phyloP scores from a whole-genome alignment of 2,329 filamentous ascomycete species.

The Geosmithia putterillii region DNA sequence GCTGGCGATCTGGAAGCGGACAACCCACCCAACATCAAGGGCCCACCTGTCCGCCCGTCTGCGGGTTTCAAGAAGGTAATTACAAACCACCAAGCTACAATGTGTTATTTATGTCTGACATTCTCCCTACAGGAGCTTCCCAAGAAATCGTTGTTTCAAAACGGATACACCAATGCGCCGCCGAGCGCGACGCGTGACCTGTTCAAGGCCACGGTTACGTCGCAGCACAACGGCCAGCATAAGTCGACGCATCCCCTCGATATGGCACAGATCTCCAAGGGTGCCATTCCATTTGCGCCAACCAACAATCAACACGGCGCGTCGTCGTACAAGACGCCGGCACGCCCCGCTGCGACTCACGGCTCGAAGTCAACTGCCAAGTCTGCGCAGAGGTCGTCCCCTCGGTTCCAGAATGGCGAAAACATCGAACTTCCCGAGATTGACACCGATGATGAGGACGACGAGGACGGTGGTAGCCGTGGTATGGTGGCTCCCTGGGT shows the following conservation, averaged over 20 bases:
- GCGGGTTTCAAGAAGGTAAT: constrained; percentile 56
- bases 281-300: constrained; percentile 80
- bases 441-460: constrained; percentile 84
- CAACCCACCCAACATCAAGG: constrained; percentile 53
- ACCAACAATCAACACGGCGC: constrained; percentile 36
- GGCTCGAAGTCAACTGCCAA: constrained; percentile 44
- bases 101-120: constrained; percentile 16
- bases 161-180: constrained; percentile 48
- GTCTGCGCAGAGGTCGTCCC: constrained; percentile 56
- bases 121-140: constrained; percentile 37
- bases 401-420: constrained; percentile 80
- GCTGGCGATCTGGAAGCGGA: constrained; percentile 49
- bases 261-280: constrained; percentile 78
- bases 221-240: constrained; percentile 52
- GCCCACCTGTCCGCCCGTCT: constrained; percentile 75
- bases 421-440: constrained; percentile 90
- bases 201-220: constrained; percentile 54
- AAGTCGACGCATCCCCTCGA: constrained; percentile 61
- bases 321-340: constrained; percentile 57
- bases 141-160: constrained; percentile 46
- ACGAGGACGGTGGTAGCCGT: constrained; percentile 35
- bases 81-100: background rate
- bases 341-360: constrained; percentile 32
- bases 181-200: constrained; percentile 41
- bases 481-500: constrained; percentile 65